phyloP scores from a whole-genome alignment of 805 yeast genomes.

The Metschnikowia drakensbergensis region DNA sequence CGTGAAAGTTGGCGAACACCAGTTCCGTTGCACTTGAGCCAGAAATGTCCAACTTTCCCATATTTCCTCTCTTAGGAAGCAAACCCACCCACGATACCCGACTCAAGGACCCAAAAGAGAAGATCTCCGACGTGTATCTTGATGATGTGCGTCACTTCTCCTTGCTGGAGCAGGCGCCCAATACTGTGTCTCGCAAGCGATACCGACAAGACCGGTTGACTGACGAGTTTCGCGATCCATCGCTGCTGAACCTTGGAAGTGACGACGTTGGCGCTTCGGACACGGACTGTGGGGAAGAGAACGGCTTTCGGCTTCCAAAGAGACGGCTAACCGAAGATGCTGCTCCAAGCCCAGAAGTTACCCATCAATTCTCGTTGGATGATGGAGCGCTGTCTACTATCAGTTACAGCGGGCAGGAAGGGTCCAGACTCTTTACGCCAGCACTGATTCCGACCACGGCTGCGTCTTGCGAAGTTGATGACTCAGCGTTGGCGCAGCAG shows the following conservation, averaged over 20 bases:
- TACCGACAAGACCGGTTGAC: constrained; percentile 21
- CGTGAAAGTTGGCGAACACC: neutral
- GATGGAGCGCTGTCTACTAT: neutral
- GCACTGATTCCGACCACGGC: neutral
- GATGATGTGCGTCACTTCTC: constrained; percentile 27
- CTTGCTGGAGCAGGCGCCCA: constrained; percentile 12
- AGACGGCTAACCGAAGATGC: constrained; percentile 26
- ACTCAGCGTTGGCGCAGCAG: constrained; percentile 25
- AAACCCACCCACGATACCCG: constrained; percentile 31
- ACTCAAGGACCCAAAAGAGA: constrained; percentile 28
- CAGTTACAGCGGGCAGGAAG: neutral
- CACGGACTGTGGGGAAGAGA: neutral
- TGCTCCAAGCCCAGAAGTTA: neutral
- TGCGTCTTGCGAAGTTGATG: neutral
- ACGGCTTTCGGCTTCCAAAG: constrained; percentile 29
- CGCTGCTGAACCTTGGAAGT: constrained; percentile 18
- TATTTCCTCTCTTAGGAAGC: constrained; percentile 32
- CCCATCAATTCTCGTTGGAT: neutral
- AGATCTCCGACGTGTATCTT: constrained; percentile 31
- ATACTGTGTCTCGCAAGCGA: constrained; percentile 19
- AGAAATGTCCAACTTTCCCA: neutral
- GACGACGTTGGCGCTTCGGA: neutral
- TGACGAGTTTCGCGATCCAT: constrained; percentile 13
- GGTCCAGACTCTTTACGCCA: neutral
- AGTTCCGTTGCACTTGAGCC: neutral